Evolutionary conservation across 176 grass and related monocot species (phyloP).

Genomic region (Metroxylon sagu): DNA sequence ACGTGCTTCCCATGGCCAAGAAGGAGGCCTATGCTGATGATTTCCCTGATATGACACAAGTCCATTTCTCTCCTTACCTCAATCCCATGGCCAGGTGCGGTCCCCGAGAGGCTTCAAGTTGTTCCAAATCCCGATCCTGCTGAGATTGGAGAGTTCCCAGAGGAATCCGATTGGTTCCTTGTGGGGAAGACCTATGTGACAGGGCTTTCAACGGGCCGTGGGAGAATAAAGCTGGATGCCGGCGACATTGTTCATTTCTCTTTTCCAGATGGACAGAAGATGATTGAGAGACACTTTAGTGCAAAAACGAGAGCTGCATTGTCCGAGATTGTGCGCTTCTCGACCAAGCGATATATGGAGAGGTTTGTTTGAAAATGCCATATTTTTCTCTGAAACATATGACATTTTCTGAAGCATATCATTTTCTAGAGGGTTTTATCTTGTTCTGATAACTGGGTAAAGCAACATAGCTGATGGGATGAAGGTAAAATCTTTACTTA

Average conservation of each 20-base stretch:
- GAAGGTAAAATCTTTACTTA: too few species aligned
- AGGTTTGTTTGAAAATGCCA: slow-evolving; percentile 33
- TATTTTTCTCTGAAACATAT: background rate
- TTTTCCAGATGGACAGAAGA: slow-evolving; percentile 42
- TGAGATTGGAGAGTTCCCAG: slow-evolving; percentile 62
- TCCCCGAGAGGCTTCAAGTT: slow-evolving; percentile 31
- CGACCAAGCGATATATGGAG: slow-evolving; percentile 73
- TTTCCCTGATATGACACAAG: slow-evolving; percentile 22
- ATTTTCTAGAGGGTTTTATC: too few species aligned
- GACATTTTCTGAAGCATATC: too few species aligned
- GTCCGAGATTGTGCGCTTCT: slow-evolving; percentile 73
- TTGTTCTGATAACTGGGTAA: too few species aligned
- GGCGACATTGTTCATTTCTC: slow-evolving; percentile 73
- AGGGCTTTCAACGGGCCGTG: slow-evolving; percentile 65
- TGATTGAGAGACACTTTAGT: slow-evolving; percentile 18
- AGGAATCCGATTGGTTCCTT: slow-evolving; percentile 63
- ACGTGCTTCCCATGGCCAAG: background rate
- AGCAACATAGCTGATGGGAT: too few species aligned
- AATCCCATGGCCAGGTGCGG: slow-evolving; percentile 33
- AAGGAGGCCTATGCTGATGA: background rate
- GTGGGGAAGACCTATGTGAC: slow-evolving; percentile 54
- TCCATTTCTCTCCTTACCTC: slow-evolving; percentile 50
- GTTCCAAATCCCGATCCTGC: slow-evolving; percentile 37
- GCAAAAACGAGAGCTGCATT: slow-evolving; percentile 35
- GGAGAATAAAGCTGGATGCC: slow-evolving; percentile 41